A percentile compares a stretch with the other conserved stretches of the same genome.
phyloP scores from a whole-genome alignment of 306 rosid species.

The Trichosanthes cucumerina region DNA sequence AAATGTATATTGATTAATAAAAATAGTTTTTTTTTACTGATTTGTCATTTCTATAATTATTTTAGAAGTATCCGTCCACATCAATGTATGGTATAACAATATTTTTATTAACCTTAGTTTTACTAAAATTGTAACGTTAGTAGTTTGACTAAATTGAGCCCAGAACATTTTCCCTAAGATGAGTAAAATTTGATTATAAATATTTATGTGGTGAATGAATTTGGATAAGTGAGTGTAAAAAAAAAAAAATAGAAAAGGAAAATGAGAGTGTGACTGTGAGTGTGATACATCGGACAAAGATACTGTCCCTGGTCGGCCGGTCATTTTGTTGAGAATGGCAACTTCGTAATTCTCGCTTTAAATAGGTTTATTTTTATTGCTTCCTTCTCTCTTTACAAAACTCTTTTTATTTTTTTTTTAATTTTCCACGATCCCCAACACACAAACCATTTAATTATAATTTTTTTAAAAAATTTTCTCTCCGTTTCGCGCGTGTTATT shows the following conservation, averaged over 20 bases:
- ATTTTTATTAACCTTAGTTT: too few species aligned
- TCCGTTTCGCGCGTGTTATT: neutral
- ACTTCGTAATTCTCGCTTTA: neutral
- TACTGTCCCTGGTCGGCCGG: slow-evolving; percentile 4
- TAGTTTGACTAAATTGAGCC: too few species aligned
- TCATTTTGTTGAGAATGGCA: neutral
- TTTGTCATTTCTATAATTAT: too few species aligned
- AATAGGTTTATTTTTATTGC: neutral
- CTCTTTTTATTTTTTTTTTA: neutral
- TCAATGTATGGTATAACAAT: too few species aligned
- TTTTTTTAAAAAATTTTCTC: neutral
- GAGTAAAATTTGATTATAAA: too few species aligned
- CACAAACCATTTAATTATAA: neutral
- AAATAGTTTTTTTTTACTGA: too few species aligned
- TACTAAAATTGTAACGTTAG: too few species aligned
- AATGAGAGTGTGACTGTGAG: neutral
- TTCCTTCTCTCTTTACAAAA: neutral
- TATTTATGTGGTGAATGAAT: neutral
- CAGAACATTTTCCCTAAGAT: too few species aligned
- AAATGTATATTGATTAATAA: too few species aligned
- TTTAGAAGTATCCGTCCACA: too few species aligned
- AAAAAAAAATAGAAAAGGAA: neutral
- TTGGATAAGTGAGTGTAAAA: neutral
- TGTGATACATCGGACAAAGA: neutral
- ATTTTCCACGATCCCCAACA: too few species aligned